These are phyloP conservation scores for Syzygium syzygioides DNA, from an alignment of 441 rosid genomes.

Conservation along the genomic window DNA sequence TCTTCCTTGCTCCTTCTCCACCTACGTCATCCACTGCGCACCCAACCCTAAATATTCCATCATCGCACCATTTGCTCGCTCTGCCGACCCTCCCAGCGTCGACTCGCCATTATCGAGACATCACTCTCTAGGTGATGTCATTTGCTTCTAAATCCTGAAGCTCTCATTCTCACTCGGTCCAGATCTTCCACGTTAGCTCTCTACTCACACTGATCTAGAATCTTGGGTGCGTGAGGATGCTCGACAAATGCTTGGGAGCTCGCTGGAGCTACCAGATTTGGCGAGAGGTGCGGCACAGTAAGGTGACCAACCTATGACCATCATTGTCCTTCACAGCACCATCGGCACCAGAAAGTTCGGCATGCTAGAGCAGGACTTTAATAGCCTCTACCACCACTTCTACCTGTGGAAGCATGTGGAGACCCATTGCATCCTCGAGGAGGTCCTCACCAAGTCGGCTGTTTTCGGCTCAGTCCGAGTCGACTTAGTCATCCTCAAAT, in stretches of 20 bases:
- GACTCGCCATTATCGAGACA: not conserved
- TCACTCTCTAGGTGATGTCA: not conserved
- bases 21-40: not conserved
- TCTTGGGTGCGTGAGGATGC: not conserved
- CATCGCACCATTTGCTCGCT: not conserved
- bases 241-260: slow-evolving; percentile 19
- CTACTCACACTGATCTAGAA: not conserved
- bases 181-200: not conserved
- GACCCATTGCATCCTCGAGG: slow-evolving; percentile 70
- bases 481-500: slow-evolving; percentile 2
- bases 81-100: not conserved
- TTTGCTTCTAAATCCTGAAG: not conserved
- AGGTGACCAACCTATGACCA: slow-evolving; percentile 68
- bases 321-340: slow-evolving; percentile 74
- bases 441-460: slow-evolving; percentile 28
- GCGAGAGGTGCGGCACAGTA: slow-evolving; percentile 50
- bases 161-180: not conserved
- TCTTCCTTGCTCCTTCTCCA: not conserved
- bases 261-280: slow-evolving; percentile 41
- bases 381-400: slow-evolving; percentile 50
- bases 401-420: slow-evolving; percentile 44
- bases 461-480: not conserved
- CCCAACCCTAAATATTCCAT: not conserved
- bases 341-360: slow-evolving; percentile 86
- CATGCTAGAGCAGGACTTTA: slow-evolving; percentile 66